A percentile compares a stretch with the other conserved stretches of the same genome.
phyloP scores from a whole-genome alignment of 1,284 basidiomycete genomes.

The Cerrena zonata region DNA sequence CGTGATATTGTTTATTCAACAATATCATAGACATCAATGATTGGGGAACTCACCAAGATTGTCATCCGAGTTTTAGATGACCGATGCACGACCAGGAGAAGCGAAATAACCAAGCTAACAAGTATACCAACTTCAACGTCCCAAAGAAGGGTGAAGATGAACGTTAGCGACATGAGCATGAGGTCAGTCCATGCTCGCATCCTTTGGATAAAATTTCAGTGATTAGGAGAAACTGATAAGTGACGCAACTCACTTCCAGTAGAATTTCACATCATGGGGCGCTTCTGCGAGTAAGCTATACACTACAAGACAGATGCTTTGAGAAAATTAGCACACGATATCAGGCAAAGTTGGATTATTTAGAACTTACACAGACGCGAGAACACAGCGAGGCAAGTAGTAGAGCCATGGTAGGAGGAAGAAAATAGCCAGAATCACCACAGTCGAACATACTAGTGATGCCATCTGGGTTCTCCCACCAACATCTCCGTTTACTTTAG shows the following conservation, averaged over 20 bases:
- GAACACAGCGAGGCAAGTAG: conserved; percentile 76
- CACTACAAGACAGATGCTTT: conserved; percentile 78
- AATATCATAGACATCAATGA: too few species aligned
- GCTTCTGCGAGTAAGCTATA: conserved; percentile 80
- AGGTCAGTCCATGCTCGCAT: conserved; percentile 88
- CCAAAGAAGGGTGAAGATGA: conserved; percentile 74
- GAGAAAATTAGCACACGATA: neutral
- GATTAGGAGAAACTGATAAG: conserved; percentile 3
- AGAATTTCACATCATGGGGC: conserved; percentile 80
- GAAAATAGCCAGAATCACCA: conserved; percentile 80
- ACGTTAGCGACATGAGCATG: conserved; percentile 78
- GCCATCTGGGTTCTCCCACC: conserved; percentile 87
- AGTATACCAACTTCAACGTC: conserved; percentile 81
- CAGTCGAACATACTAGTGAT: conserved; percentile 67
- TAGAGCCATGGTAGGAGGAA: conserved; percentile 78
- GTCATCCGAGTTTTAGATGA: conserved; percentile 75
- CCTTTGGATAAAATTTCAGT: conserved; percentile 31
- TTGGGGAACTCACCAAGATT: conserved; percentile 50
- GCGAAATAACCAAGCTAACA: conserved; percentile 76
- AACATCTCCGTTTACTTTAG: conserved; percentile 79
- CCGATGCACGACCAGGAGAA: conserved; percentile 82
- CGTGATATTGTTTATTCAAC: neutral
- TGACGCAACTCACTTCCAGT: conserved; percentile 59
- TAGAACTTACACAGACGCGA: conserved; percentile 65
- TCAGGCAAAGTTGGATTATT: too few species aligned